Evolutionary conservation across 345 rosid genomes (phyloP).

Genomic region (Citrus cavaleriei): DNA sequence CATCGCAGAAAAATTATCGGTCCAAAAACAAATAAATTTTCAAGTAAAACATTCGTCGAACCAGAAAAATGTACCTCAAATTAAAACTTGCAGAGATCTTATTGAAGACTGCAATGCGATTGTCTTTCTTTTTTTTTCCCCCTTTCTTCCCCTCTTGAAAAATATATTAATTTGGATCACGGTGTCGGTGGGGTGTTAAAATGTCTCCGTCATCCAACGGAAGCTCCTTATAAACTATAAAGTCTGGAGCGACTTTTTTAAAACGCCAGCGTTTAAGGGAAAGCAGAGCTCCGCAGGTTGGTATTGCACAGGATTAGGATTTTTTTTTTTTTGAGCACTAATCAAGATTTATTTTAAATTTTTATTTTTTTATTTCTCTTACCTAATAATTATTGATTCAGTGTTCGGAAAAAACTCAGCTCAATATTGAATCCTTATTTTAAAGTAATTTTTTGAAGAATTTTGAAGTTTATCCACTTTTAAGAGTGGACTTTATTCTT

Average conservation of each 20-base stretch:
- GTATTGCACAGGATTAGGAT: no score
- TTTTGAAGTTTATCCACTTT: no score
- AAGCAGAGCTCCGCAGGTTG: no score
- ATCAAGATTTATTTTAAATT: no score
- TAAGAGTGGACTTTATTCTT: no score
- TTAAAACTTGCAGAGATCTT: neutral
- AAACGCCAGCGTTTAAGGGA: neutral
- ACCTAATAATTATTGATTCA: no score
- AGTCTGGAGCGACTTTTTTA: neutral
- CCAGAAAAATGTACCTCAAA: slow-evolving; percentile 10
- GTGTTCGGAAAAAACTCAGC: fast-evolving
- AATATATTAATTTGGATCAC: neutral
- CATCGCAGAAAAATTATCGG: neutral
- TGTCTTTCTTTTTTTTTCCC: no score
- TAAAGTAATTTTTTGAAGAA: no score
- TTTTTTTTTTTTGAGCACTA: no score
- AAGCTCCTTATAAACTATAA: no score
- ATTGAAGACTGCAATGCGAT: neutral
- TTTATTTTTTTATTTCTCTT: no score
- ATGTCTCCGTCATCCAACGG: slow-evolving; percentile 2
- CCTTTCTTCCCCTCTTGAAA: neutral
- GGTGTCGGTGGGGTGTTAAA: slow-evolving; percentile 2
- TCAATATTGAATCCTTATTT: fast-evolving
- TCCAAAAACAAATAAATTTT: neutral
- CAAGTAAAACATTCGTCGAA: neutral